A percentile compares a stretch with the other conserved stretches of the same genome.
Evolutionary conservation across 495 filamentous ascomycete genomes (phyloP).

Genomic region (Friedmanniomyces simplex): DNA sequence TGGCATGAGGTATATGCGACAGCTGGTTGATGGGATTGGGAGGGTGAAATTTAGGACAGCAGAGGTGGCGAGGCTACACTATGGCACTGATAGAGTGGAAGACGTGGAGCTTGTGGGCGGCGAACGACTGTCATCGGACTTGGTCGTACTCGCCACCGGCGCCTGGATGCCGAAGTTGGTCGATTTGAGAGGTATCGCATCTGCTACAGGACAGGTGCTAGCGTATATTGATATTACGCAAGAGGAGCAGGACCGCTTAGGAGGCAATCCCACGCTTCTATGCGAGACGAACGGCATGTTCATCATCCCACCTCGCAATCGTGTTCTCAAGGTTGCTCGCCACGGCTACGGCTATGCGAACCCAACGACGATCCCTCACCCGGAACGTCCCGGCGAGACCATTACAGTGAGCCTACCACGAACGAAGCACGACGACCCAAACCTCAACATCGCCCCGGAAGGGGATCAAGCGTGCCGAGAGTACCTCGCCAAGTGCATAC

Average conservation of each 20-base stretch:
- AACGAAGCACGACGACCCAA: constrained; percentile 37
- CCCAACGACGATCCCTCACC: constrained; percentile 38
- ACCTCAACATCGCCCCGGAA: constrained; percentile 44
- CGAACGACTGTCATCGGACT: constrained; percentile 48
- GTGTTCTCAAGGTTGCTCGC: constrained; percentile 68
- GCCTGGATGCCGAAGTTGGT: constrained; percentile 73
- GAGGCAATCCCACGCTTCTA: constrained; percentile 62
- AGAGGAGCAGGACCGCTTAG: constrained; percentile 53
- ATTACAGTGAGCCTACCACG: constrained; percentile 41
- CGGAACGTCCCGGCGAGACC: constrained; percentile 21
- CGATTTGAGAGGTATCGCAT: constrained; percentile 62
- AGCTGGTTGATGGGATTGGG: constrained; percentile 41
- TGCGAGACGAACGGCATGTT: constrained; percentile 76
- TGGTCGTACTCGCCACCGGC: constrained; percentile 72
- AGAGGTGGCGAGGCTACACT: constrained; percentile 45
- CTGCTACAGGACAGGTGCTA: constrained; percentile 71
- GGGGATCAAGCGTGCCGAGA: constrained; percentile 50
- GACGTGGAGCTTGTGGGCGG: constrained; percentile 50
- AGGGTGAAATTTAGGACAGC: constrained; percentile 55
- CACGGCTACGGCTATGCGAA: constrained; percentile 80
- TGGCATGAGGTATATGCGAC: constrained; percentile 52
- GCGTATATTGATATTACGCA: constrained; percentile 62
- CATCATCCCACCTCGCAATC: constrained; percentile 62
- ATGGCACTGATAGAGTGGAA: constrained; percentile 22
- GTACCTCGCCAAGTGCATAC: constrained; percentile 52